A percentile compares a stretch with the other conserved stretches of the same genome.
phyloP scores from a whole-genome alignment of 257 asterid genomes.

The Lantana camara region DNA sequence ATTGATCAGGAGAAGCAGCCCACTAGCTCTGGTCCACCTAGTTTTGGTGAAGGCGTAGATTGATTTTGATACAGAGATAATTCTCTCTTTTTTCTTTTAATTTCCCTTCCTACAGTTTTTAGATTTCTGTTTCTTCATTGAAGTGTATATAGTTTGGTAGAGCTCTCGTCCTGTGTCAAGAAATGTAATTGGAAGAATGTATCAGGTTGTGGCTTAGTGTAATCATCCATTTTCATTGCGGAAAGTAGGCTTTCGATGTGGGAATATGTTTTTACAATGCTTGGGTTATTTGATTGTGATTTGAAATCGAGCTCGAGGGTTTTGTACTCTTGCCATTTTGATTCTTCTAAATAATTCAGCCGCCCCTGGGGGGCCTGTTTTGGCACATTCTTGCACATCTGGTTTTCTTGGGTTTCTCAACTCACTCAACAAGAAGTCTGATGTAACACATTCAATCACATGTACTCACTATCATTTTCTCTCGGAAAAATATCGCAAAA shows the following conservation, averaged over 20 bases:
- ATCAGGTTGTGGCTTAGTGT: conserved; percentile 27
- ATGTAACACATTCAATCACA: too few relatives aligned
- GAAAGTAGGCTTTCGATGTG: too few relatives aligned
- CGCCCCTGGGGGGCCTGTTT: too few relatives aligned
- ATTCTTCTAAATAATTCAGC: too few relatives aligned
- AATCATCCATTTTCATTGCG: conserved; percentile 33
- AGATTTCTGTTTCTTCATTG: conserved; percentile 27
- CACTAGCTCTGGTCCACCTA: conserved; percentile 33
- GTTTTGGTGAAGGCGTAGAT: conserved; percentile 33
- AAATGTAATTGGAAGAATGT: conserved; percentile 6
- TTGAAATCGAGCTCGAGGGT: too few relatives aligned
- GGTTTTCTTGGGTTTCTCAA: too few relatives aligned
- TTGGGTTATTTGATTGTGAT: too few relatives aligned
- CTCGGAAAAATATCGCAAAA: not conserved
- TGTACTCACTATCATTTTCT: not conserved
- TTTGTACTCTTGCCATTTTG: too few relatives aligned
- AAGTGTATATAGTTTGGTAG: conserved; percentile 39
- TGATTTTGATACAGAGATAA: conserved; percentile 14
- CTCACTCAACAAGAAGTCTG: too few relatives aligned
- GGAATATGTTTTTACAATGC: too few relatives aligned
- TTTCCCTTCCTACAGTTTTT: conserved; percentile 23
- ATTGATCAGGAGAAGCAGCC: conserved; percentile 45
- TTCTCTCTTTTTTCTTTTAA: not conserved
- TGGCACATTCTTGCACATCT: too few relatives aligned
- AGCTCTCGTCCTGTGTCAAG: conserved; percentile 13